Conservation (phyloP, 169 alveolate species). For the Plasmodium relictum region DNA sequence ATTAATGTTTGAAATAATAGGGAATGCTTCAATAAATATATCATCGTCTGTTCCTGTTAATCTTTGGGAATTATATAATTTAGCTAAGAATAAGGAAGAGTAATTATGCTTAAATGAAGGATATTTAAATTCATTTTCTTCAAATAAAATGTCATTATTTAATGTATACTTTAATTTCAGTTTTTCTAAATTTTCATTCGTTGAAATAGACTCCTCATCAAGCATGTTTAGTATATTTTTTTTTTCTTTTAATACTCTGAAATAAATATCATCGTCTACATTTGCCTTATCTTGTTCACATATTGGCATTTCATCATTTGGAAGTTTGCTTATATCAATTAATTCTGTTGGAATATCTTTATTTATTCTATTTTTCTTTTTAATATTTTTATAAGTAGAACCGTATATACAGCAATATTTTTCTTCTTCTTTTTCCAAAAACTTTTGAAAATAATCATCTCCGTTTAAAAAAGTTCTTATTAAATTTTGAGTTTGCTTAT, state of each 20-base stretch:
- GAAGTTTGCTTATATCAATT: background rate
- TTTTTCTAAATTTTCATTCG: slow-evolving; percentile 51
- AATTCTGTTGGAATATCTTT: background rate
- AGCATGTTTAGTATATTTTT: slow-evolving; percentile 44
- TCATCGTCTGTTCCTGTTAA: slow-evolving; percentile 95
- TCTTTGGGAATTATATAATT: slow-evolving; percentile 58
- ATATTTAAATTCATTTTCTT: slow-evolving; percentile 59
- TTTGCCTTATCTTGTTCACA: slow-evolving; percentile 18
- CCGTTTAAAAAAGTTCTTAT: slow-evolving; percentile 52
- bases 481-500: slow-evolving; percentile 24
- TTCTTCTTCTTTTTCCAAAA: slow-evolving; percentile 58
- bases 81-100: slow-evolving; percentile 47
- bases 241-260: slow-evolving; percentile 57
- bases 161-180: slow-evolving; percentile 52
- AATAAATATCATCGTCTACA: slow-evolving; percentile 52
- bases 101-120: slow-evolving; percentile 20
- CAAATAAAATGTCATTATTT: slow-evolving; percentile 65
- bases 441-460: slow-evolving; percentile 39
- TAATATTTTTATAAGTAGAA: slow-evolving; percentile 3
- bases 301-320: background rate
- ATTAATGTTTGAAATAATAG: slow-evolving; percentile 92
- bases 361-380: background rate
- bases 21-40: slow-evolving; percentile 93
- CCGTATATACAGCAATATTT: slow-evolving; percentile 67
- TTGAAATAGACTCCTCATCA: slow-evolving; percentile 11